phyloP scores from a whole-genome alignment of 805 yeast genomes.

The Spencermartinsiella europaea region DNA sequence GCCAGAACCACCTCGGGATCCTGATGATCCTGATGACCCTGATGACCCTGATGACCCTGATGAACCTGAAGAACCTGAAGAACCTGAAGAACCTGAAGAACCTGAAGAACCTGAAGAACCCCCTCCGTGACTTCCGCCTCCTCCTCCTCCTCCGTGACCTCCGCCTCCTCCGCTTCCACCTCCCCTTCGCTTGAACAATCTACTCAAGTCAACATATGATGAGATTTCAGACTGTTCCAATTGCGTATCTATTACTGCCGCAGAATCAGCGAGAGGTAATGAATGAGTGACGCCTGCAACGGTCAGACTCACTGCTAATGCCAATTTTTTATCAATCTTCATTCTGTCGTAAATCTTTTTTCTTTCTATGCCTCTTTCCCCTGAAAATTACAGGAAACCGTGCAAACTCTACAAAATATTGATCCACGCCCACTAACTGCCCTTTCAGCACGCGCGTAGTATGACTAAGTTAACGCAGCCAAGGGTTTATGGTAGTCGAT shows the following conservation, averaged over 20 bases:
- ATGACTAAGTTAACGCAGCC: too few species aligned
- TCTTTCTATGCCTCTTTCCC: too few species aligned
- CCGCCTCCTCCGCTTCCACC: slow-evolving; percentile 8
- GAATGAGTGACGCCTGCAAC: not conserved
- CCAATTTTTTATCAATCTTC: not conserved
- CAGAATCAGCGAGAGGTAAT: not conserved
- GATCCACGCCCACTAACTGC: too few species aligned
- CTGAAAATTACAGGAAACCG: too few species aligned
- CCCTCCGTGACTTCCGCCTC: slow-evolving; percentile 3
- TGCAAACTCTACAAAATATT: too few species aligned
- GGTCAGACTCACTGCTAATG: not conserved
- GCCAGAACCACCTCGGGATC: not conserved
- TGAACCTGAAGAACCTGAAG: slow-evolving; percentile 3
- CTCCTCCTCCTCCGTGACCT: slow-evolving; percentile 4
- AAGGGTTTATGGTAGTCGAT: too few species aligned
- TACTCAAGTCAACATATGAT: not conserved
- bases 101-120: slow-evolving; percentile 6
- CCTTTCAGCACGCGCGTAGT: too few species aligned
- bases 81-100: slow-evolving; percentile 5
- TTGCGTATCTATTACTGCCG: not conserved
- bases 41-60: not conserved
- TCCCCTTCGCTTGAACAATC: not conserved
- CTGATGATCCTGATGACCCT: slow-evolving; percentile 3
- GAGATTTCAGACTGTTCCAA: too few species aligned
- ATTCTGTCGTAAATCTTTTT: too few species aligned